Percentiles rank a stretch among this genome's conserved stretches.
Evolutionary conservation across 163 green algal species (phyloP).

Genomic region (Scenedesmus sp.): DNA sequence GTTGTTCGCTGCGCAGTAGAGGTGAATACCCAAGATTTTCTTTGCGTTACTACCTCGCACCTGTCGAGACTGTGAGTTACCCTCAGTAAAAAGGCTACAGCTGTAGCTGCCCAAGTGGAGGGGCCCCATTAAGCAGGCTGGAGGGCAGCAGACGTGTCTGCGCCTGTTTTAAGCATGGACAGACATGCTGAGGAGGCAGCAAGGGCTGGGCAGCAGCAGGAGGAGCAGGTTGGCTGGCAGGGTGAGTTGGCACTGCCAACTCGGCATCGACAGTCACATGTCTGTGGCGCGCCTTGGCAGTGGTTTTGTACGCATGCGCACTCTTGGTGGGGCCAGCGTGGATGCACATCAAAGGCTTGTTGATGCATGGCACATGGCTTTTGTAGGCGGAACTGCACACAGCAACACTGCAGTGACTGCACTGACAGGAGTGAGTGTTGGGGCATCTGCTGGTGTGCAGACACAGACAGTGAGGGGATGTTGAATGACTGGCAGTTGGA

Average conservation of each 20-base stretch:
- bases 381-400: not conserved
- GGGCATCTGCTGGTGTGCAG: not conserved
- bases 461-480: conserved; percentile 13
- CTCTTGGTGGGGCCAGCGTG: not conserved
- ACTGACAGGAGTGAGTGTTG: not conserved
- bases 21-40: too few species aligned
- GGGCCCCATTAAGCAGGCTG: not conserved
- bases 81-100: not conserved
- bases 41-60: not conserved
- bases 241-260: not conserved
- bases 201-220: not conserved
- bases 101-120: too few species aligned
- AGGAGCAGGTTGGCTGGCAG: conserved; percentile 11
- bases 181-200: not conserved
- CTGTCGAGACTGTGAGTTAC: not conserved
- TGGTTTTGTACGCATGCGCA: not conserved
- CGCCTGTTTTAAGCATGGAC: not conserved
- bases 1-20: too few species aligned
- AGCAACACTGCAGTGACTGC: not conserved
- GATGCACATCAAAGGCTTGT: not conserved
- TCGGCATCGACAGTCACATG: too few species aligned
- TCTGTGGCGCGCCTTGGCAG: not conserved
- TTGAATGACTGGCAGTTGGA: conserved; percentile 20
- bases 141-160: not conserved
- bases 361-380: not conserved